Base-by-base conservation (phyloP, 306 rosid genomes). In the Corylus americana region DNA sequence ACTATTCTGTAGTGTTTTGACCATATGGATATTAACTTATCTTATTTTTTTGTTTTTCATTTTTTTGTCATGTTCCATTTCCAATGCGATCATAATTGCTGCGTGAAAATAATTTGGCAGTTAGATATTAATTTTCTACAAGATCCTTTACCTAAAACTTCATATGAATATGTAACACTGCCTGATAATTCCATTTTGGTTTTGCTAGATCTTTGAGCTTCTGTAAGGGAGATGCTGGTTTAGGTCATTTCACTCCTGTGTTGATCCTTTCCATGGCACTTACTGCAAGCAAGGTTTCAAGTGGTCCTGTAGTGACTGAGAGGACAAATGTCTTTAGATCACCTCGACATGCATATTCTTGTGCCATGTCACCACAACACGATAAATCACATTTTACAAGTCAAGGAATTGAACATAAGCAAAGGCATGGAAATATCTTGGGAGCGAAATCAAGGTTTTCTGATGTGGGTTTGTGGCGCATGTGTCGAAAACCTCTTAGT, bases 211-310 rank as follows among this genome's bases (percentile, higher is more conserved):
- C 68, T 82, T 70, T 72, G 62, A 79, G 84, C 74, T 85, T 68
- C 80, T 82, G 57, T 44, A 68, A 88, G 74, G 79, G 81, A 74
- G 73, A 72, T 70, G 79, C 76, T 80, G 81, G 78, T 79, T 80
- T 51, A 85, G 62, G 35, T 84, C 77, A 35, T 54, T 74, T 70
- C 77, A 61, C 85, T 82, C 77, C 73, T 68, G 47, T 76, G 61
- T 71, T 82, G 84, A 86, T 82, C 51, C 70, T 74, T 74, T 77
- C 77, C 79, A 92, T 94, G 93, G 93, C 97, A 55, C 78, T 92
- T 73, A 53, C 90, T 74, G 83, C 90, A 78, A 85, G 88, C 91
- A 92, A 83, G 87, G 85, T 91, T 78, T 80, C 89, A 62, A 87
- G 91, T 79, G 83, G 83, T 82, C 89, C 91, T 79, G 79, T 85